Evolutionary conservation across 331 rosid species (phyloP).

Genomic region (Malus hybrid): DNA sequence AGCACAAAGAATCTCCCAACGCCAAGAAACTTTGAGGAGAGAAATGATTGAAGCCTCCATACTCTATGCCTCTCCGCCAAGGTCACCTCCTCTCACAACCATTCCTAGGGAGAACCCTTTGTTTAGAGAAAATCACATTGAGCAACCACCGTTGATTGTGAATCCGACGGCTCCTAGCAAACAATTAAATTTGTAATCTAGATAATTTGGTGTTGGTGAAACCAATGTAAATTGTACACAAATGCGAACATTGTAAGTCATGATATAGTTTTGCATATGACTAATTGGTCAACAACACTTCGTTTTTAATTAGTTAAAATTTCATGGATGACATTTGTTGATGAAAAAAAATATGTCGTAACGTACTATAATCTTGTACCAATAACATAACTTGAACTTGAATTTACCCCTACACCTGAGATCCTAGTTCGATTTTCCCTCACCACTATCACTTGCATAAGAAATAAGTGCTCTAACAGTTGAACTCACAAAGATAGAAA

Average conservation of each 20-base stretch:
- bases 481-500: too few species aligned
- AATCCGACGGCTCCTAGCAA: constrained; percentile 40
- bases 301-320: too few species aligned
- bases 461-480: too few species aligned
- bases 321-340: background rate
- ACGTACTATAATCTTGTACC: too few species aligned
- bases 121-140: constrained; percentile 22
- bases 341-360: too few species aligned
- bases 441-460: too few species aligned
- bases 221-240: background rate
- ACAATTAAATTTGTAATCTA: constrained; percentile 15
- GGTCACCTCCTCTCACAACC: constrained; percentile 46
- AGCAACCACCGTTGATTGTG: constrained; percentile 11
- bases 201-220: background rate
- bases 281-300: background rate
- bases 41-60: constrained; percentile 50
- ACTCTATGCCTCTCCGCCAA: constrained; percentile 45
- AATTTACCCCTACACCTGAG: too few species aligned
- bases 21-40: constrained; percentile 37
- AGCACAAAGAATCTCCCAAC: constrained; percentile 45
- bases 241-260: background rate
- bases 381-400: too few species aligned
- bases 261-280: background rate
- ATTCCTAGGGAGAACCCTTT: constrained; percentile 63
- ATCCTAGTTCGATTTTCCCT: too few species aligned